phyloP scores from a whole-genome alignment of 441 rosid genomes.

The Monsonia emarginata region DNA sequence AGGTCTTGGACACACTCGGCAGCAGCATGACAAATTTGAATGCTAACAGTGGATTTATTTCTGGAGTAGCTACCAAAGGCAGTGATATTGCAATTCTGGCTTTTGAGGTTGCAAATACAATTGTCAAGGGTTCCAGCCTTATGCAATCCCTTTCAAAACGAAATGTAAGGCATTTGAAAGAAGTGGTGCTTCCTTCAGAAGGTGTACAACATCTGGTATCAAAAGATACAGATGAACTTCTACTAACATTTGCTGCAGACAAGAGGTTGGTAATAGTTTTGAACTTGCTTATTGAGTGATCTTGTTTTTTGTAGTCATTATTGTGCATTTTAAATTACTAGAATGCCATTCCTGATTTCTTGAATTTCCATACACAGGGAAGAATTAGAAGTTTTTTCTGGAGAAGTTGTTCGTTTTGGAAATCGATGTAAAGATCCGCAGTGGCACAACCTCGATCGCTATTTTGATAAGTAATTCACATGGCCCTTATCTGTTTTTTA shows the following conservation, averaged over 20 bases:
- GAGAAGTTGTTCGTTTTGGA: constrained; percentile 98
- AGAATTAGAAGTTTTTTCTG: constrained; percentile 72
- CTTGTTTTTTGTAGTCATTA: not conserved
- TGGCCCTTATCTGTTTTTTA: constrained; percentile 7
- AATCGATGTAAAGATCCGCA: constrained; percentile 99
- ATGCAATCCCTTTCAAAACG: constrained; percentile 81
- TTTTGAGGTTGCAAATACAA: constrained; percentile 93
- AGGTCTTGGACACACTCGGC: constrained; percentile 85
- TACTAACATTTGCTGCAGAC: constrained; percentile 71
- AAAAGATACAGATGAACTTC: constrained; percentile 73
- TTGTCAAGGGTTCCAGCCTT: constrained; percentile 84
- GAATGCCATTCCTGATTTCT: not conserved
- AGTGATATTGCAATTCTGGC: constrained; percentile 71
- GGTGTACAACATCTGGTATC: constrained; percentile 82
- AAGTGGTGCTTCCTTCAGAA: constrained; percentile 74
- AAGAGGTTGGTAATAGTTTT: constrained; percentile 48
- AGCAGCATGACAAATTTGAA: constrained; percentile 92
- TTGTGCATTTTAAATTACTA: not conserved
- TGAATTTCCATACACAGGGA: constrained; percentile 41
- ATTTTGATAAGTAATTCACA: constrained; percentile 69
- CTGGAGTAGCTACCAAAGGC: constrained; percentile 76
- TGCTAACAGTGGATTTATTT: constrained; percentile 54
- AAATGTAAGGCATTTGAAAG: constrained; percentile 61
- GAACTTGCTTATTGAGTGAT: not conserved
- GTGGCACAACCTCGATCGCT: constrained; percentile 93